These are phyloP conservation scores for Raffaelea arxii DNA, from an alignment of 2,329 filamentous ascomycete genomes.

Conservation along the genomic window DNA sequence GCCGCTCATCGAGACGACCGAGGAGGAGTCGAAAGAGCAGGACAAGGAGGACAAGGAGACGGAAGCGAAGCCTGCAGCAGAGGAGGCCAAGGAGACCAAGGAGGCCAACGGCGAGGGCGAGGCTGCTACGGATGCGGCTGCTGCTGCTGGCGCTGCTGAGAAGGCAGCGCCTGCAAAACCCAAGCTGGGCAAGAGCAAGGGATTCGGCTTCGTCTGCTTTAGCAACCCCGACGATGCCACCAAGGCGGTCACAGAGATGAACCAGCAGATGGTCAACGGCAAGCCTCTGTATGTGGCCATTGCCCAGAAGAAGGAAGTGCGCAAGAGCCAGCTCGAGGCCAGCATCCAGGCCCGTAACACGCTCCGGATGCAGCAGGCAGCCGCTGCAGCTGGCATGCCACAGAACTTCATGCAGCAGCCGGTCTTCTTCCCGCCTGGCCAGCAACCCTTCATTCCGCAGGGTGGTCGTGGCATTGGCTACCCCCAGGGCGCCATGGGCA, in stretches of 20 bases:
- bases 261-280: conserved; percentile 95
- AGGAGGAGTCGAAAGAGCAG: conserved; percentile 41
- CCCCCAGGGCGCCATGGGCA: conserved; percentile 52
- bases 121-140: conserved; percentile 3
- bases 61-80: conserved; percentile 31
- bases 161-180: conserved; percentile 55
- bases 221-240: conserved; percentile 98
- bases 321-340: conserved; percentile 97
- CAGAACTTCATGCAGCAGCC: conserved; percentile 80
- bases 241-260: conserved; percentile 99
- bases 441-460: conserved; percentile 59
- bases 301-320: conserved; percentile 98
- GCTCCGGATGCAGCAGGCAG: conserved; percentile 94
- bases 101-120: conserved; percentile 51
- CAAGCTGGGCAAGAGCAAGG: conserved; percentile 95
- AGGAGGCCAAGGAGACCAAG: conserved; percentile 79
- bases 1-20: conserved; percentile 45
- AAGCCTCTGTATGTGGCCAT: conserved; percentile 98
- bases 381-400: conserved; percentile 80
- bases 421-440: conserved; percentile 84
- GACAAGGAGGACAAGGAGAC: conserved; percentile 45
- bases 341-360: conserved; percentile 99
- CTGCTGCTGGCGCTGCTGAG: conserved; percentile 27
- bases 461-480: conserved; percentile 56
- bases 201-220: conserved; percentile 99